phyloP scores from a whole-genome alignment of 805 yeast species.

The Ogataea zsoltii region DNA sequence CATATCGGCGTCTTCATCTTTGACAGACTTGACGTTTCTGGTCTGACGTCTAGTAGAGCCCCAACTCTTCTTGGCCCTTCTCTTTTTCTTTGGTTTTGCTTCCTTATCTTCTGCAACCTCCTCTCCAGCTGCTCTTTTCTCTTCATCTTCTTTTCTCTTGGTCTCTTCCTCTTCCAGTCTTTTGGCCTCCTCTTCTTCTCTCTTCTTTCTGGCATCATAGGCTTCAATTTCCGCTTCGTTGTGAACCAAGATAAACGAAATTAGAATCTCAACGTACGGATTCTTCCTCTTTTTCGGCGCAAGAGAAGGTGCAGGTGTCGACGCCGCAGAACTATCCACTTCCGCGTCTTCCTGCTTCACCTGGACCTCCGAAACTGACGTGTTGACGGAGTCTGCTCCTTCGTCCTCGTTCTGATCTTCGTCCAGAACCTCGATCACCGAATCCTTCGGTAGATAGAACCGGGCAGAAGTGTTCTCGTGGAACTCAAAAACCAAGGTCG shows the following conservation, averaged over 20 bases:
- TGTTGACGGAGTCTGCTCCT: not conserved
- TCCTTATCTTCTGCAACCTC: conserved; percentile 29
- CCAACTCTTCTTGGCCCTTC: conserved; percentile 32
- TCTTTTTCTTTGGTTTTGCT: conserved; percentile 22
- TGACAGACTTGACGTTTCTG: conserved; percentile 21
- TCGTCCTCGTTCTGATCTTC: conserved; percentile 31
- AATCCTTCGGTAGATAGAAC: conserved; percentile 71
- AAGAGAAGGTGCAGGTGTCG: conserved; percentile 8
- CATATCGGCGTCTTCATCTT: conserved; percentile 23
- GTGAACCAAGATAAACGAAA: conserved; percentile 53
- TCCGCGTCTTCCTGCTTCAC: conserved; percentile 6
- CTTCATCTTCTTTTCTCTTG: conserved; percentile 22
- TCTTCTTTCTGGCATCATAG: conserved; percentile 39
- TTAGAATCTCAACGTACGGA: conserved; percentile 41
- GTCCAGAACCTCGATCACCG: conserved; percentile 61
- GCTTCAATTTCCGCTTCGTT: conserved; percentile 49
- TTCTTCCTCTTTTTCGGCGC: conserved; percentile 18
- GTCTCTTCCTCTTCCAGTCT: conserved; percentile 29
- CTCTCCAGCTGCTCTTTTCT: conserved; percentile 28
- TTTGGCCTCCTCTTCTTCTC: conserved; percentile 21
- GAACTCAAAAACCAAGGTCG: conserved; percentile 82
- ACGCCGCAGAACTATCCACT: conserved; percentile 11
- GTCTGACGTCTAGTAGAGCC: conserved; percentile 31
- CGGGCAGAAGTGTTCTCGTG: conserved; percentile 76
- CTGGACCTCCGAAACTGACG: not conserved